A percentile compares a stretch with the other conserved stretches of the same genome.
phyloP scores from a whole-genome alignment of 23 red algal genomes.

The Gracilaria vermiculophylla region DNA sequence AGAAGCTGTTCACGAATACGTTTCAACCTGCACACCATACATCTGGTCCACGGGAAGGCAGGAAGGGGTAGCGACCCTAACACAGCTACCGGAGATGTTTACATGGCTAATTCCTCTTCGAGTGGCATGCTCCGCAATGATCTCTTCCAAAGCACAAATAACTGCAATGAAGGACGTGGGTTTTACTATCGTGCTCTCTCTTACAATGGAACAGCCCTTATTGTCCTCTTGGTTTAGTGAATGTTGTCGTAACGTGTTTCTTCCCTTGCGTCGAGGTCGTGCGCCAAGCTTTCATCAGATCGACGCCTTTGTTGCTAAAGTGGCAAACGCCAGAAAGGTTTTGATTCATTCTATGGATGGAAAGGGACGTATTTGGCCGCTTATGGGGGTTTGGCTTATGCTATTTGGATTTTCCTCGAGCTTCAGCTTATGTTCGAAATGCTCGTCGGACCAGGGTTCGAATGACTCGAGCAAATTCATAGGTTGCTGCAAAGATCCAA shows the following conservation, averaged over 20 bases:
- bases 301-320: not conserved
- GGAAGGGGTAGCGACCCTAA: not conserved
- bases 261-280: not conserved
- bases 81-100: not conserved
- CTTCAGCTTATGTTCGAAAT: not conserved
- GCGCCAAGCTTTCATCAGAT: not conserved
- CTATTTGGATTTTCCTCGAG: not conserved
- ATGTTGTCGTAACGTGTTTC: not conserved
- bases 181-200: not conserved
- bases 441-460: not conserved
- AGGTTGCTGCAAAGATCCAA: not conserved
- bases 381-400: not conserved
- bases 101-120: constrained; percentile 2
- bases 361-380: not conserved
- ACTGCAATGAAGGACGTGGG: not conserved
- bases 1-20: not conserved
- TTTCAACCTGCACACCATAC: not conserved
- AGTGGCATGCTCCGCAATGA: not conserved
- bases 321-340: not conserved
- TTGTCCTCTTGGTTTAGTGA: not conserved
- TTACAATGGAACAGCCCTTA: not conserved
- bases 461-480: not conserved
- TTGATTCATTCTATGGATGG: not conserved
- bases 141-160: not conserved
- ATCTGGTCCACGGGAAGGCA: not conserved